Evolutionary conservation across 106 monocot genomes (phyloP), one percentile per base, ranked within the genome.

Genomic region (Acorus gramineus): DNA sequence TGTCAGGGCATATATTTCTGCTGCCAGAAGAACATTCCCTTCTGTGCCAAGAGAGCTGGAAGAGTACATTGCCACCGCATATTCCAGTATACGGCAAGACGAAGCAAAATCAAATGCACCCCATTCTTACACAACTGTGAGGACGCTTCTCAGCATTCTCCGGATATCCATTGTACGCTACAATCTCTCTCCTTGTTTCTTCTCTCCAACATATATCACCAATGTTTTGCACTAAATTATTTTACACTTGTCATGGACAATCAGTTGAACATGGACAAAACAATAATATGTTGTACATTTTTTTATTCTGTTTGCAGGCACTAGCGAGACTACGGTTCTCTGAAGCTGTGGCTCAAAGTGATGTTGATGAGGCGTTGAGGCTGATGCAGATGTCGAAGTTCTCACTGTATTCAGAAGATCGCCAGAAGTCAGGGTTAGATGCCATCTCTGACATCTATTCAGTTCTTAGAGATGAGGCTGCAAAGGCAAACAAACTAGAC

Each of bases 301-400:
- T 28, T 28, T 28, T 28, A 28, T 28, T 28, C 7, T 42, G 44
- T 43, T 66, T 73, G 6, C 74, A 96, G 96, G 90, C 96, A 52
- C 58, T 96, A 73, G 96, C 96, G 64, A 85, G 96, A 70, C 96
- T 96, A 57, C 67, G 96, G 7, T 96, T 96, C 77, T 91, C 96
- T 49, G 85, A 78, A 70, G 75, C 78, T 12, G 91, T 96, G 48
- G 87, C 85, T 47, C 96, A 96, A 70, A 96, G 96, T 79, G 96
- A 96, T 74, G 87, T 96, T 2, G 96, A 96, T 57, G 96, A 96
- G 71, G 96, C 96, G 55, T 63, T 96, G 69, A 78, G 96, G 10
- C 55, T 96, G 63, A 96, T 96, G 90, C 96, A 96, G 45, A 96
- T 96, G 96, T 96, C 96, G 51, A 96, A 96, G 62, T 96, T 90